Base-by-base conservation (phyloP, 2,329 filamentous ascomycete species). In the Verticillium isaacii region DNA sequence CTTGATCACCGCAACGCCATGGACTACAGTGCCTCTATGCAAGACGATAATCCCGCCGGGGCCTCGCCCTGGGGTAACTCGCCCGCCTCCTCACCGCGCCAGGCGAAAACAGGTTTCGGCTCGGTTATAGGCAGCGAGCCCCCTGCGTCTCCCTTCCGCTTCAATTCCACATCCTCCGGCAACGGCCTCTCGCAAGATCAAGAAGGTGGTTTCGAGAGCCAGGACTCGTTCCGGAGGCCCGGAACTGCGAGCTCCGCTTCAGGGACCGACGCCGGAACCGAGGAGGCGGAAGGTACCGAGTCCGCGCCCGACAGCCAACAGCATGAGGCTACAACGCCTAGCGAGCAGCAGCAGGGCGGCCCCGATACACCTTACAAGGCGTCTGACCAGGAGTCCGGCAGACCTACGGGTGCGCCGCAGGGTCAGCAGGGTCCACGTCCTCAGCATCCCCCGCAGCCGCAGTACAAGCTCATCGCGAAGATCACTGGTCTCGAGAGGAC, bases 401-500 rank as follows among this genome's bases (percentile, higher is more conserved):
- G 67, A 32, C 57, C 66, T 62, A 52, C 61, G 17, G 17, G 17
- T 23, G 41, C n/a, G 25, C 14, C 54, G 14, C 29, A 34, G 19
- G 54, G 32, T 37, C 64, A 65, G 23, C 76, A 78, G 56, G 73
- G 75, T 59, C 77, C 79, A 63, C 80, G 80, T 61, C 86, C 85
- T 3, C 92, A 86, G 2, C 74, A 77, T 66, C 77, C 80, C 12
- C 78, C 85, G 54, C 84, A 86, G 60, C 89, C 91, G 32, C 86
- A 89, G 64, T 93, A 91, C 76, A 94, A 92, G 76, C 84, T 99
- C 41, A 93, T 97, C 73, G 93, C 91, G 56, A 99, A 98, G 80
- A 93, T 99, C 66, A 97, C 93, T 1, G 93, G 91, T 2, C 80
- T 99, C 57, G 95, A 99, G 78, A 85, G 95, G 63, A 95, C 91